A percentile compares a stretch with the other conserved stretches of the same genome.
Conservation (phyloP, 225 moss, liverwort and hornwort species). For the Marchantia paleacea region DNA sequence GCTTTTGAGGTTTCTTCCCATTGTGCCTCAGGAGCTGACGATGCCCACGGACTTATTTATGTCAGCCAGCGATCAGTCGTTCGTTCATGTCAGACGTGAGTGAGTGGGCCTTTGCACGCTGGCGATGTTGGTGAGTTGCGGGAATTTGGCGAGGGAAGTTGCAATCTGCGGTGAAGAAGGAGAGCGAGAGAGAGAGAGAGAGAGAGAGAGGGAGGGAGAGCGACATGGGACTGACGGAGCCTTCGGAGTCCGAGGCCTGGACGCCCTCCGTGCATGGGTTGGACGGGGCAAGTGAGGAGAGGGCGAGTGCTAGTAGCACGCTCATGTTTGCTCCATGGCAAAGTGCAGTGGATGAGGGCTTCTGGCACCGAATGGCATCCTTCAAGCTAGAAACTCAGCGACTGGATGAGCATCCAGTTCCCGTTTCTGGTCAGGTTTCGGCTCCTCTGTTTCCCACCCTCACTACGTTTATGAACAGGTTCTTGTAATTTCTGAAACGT, state of each 20-base stretch:
- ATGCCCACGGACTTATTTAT: neutral
- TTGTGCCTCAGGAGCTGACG: neutral
- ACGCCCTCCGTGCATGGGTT: neutral
- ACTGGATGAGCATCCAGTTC: slow-evolving; percentile 67
- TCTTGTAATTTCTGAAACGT: too few relatives aligned
- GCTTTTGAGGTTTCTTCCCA: neutral
- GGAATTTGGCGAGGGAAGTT: neutral
- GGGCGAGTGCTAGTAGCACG: slow-evolving; percentile 23
- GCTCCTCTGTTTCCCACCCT: neutral
- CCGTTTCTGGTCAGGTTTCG: slow-evolving; percentile 54
- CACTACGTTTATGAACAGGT: neutral
- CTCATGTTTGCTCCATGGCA: slow-evolving; percentile 90
- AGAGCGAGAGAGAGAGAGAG: neutral
- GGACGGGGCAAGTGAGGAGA: slow-evolving; percentile 15
- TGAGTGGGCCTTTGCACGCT: neutral
- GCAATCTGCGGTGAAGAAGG: neutral
- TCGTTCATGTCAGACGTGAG: neutral
- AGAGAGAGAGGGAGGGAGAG: neutral
- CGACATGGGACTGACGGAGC: slow-evolving; percentile 23
- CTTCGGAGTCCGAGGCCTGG: neutral
- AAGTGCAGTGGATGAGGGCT: slow-evolving; percentile 85
- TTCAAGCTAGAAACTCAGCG: slow-evolving; percentile 97
- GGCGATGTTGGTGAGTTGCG: neutral
- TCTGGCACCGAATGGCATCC: slow-evolving; percentile 91
- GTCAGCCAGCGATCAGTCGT: neutral